These are phyloP conservation scores for Dalbergia cochinchinensis DNA, from an alignment of 306 rosid species.

Conservation along the genomic window DNA sequence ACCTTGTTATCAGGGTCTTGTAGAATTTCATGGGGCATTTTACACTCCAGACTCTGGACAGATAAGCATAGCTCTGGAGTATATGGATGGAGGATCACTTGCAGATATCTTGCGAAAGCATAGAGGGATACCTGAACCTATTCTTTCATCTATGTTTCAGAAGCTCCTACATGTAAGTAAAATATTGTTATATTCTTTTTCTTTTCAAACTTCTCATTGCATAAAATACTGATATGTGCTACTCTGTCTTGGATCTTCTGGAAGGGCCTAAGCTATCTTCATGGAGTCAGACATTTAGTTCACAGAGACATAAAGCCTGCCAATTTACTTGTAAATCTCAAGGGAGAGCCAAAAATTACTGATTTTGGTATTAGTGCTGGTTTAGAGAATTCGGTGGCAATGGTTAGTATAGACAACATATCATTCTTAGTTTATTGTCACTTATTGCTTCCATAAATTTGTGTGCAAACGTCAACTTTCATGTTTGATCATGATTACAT, in stretches of 20 bases:
- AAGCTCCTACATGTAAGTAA: conserved; percentile 79
- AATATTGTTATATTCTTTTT: conserved; percentile 30
- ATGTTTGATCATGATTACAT: conserved; percentile 1
- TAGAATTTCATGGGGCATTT: conserved; percentile 98
- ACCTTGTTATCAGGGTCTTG: conserved; percentile 91
- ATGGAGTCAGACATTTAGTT: conserved; percentile 88
- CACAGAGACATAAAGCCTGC: conserved; percentile 99
- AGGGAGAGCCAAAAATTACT: conserved; percentile 95
- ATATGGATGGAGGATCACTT: conserved; percentile 98
- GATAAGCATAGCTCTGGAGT: conserved; percentile 97
- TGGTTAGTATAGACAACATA: conserved; percentile 63
- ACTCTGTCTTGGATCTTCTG: conserved; percentile 38
- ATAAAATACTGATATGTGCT: conserved; percentile 28
- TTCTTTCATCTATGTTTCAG: conserved; percentile 89
- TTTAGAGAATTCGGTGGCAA: conserved; percentile 94
- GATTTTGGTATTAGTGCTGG: conserved; percentile 99
- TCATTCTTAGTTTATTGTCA: conserved; percentile 23
- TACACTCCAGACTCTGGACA: conserved; percentile 97
- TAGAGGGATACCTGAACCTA: conserved; percentile 80
- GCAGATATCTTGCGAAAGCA: conserved; percentile 78
- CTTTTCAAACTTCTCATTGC: conserved; percentile 29
- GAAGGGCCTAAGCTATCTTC: conserved; percentile 93
- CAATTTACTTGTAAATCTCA: conserved; percentile 89
- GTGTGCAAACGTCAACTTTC: conserved; percentile 16
- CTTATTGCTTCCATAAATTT: conserved; percentile 22